A percentile compares a stretch with the other conserved stretches of the same genome.
These are phyloP conservation scores for Penicillium concentricum DNA, from an alignment of 2,329 filamentous ascomycete genomes.

Conservation along the genomic window DNA sequence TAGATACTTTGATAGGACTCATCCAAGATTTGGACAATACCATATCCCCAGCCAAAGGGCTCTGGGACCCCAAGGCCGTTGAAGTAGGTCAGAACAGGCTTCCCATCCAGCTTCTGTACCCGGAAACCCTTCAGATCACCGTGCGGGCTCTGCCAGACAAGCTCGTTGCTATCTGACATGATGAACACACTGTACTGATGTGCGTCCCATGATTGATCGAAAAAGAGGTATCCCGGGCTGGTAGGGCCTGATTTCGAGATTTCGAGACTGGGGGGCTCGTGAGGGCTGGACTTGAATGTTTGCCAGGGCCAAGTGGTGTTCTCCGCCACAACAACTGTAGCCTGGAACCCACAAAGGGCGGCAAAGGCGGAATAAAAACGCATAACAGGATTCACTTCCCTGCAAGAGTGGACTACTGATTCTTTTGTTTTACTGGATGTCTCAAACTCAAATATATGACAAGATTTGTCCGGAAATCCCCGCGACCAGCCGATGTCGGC, in stretches of 20 bases:
- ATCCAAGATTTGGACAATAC: conserved; percentile 24
- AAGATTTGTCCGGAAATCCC: background rate
- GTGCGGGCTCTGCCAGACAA: conserved; percentile 29
- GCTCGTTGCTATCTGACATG: conserved; percentile 23
- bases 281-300: background rate
- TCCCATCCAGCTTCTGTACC: conserved; percentile 25
- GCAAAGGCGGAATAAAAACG: background rate
- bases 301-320: background rate
- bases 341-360: background rate
- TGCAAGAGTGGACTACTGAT: background rate
- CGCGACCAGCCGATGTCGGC: background rate
- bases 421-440: background rate
- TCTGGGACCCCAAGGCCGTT: conserved; percentile 21
- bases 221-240: conserved; percentile 27
- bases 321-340: background rate
- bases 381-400: background rate
- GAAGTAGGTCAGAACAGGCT: conserved; percentile 30
- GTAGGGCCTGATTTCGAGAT: conserved; percentile 27
- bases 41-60: conserved; percentile 23
- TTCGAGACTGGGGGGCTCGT: background rate
- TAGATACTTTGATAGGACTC: conserved; percentile 27
- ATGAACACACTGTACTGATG: conserved; percentile 20
- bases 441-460: conserved; percentile 1
- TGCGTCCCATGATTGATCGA: conserved; percentile 15
- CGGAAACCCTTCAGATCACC: conserved; percentile 24